Evolutionary conservation across 148 eudicot species (phyloP).

Genomic region (Hydrangea macrophylla): DNA sequence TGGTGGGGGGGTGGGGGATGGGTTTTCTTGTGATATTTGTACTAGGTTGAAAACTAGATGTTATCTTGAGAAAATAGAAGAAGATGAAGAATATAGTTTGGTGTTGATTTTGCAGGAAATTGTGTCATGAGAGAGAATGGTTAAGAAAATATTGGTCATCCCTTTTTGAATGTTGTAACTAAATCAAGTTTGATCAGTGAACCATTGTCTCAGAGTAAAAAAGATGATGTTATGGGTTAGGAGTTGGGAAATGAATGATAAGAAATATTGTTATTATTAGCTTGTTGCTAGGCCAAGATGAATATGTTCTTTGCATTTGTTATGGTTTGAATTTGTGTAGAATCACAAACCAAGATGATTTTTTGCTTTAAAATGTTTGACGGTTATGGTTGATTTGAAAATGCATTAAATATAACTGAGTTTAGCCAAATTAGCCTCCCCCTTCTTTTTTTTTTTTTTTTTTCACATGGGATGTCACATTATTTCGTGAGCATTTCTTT

Average conservation of each 20-base stretch:
- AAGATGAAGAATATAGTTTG: constrained; percentile 3
- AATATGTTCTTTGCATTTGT: background rate
- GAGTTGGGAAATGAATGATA: too few species aligned
- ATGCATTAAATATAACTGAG: too few species aligned
- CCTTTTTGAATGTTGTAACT: background rate
- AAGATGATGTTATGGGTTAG: background rate
- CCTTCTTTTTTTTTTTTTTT: too few species aligned
- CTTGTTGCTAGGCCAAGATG: background rate
- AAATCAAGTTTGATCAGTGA: constrained; percentile 1
- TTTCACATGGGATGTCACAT: too few species aligned
- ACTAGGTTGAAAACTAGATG: background rate
- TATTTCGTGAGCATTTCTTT: too few species aligned
- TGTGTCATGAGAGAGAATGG: background rate
- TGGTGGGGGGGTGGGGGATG: background rate
- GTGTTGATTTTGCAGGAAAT: constrained; percentile 17
- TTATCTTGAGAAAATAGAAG: background rate
- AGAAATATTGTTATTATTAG: too few species aligned
- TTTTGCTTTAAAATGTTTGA: too few species aligned
- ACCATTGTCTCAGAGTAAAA: background rate
- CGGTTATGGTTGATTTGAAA: too few species aligned
- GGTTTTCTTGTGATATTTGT: background rate
- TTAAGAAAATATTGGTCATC: background rate
- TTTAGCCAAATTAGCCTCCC: too few species aligned
- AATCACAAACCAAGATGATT: too few species aligned
- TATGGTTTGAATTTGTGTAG: too few species aligned